Evolutionary conservation across 331 rosid genomes (phyloP), one percentile per base, ranked within the genome.

Genomic region (Quercus lobata): DNA sequence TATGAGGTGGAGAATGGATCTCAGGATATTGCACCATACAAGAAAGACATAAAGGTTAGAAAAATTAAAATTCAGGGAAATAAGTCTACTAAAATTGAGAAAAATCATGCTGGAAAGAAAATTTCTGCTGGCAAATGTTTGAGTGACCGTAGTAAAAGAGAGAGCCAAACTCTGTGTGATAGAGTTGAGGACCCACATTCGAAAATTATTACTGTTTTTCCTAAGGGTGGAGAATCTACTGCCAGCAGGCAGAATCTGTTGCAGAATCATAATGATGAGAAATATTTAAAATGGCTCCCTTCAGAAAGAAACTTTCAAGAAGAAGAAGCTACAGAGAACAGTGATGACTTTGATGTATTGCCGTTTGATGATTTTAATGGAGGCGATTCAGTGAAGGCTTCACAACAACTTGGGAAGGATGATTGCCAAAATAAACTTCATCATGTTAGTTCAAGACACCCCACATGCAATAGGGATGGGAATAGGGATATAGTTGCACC

Each of bases 341-440:
- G 88, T 82, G 85, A 76, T 81, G 88, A 86, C 30, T 80, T 49
- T 17, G 86, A 84, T 41, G 46, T 77, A 57, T 70, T 57, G 78
- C 91, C 80, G 57, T 84, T 68, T 83, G 90, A 89, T 78, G 89
- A 84, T 29, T 81, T 90, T 69, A 87, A 91, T 69, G 88, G 77
- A 27, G 87, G 86, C 77, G 94, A 87, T 78, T 80, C 75, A 10
- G 57, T 82, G 41, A 92, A 88, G 89, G 86, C 83, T 73, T 93
- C 76, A 74, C 86, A 84, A 57, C 97, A 85, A 72, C 78, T 75
- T 53, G 87, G 89, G 86, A 96, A 80, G 80, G 83, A 86, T 66
- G 94, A 88, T 71, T 83, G 76, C 68, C 94, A 87, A 82, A 90
- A 87, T 89, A 93, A 91, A 83, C 76, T 81, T 79, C 92, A 85